Conservation (phyloP, 2,329 filamentous ascomycete genomes). For the Calonectria naviculata region DNA sequence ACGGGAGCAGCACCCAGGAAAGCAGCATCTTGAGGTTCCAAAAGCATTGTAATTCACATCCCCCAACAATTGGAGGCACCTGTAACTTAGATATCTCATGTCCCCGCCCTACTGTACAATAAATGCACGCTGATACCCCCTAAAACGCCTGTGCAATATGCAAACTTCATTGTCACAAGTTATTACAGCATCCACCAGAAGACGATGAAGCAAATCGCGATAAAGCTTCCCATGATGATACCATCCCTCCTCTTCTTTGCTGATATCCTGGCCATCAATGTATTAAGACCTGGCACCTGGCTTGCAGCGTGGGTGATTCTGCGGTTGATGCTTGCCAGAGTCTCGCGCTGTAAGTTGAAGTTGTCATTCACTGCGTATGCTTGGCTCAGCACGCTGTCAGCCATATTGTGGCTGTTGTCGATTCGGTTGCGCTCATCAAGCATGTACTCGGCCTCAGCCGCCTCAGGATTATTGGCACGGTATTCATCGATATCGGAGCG, state of each 20-base stretch:
- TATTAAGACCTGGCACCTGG: conserved; percentile 93
- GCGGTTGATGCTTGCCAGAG: conserved; percentile 86
- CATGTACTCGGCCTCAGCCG: conserved; percentile 96
- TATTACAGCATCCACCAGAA: conserved; percentile 81
- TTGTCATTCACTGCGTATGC: conserved; percentile 97
- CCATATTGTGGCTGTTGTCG: conserved; percentile 89
- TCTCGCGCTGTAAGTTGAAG: conserved; percentile 89
- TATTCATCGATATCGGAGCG: conserved; percentile 93
- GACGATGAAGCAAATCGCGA: conserved; percentile 90
- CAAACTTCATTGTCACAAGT: conserved; percentile 20
- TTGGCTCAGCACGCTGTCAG: conserved; percentile 91
- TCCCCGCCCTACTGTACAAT: conserved; percentile 46
- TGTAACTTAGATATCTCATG: conserved; percentile 41
- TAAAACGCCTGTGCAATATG: conserved; percentile 46
- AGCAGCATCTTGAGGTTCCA: conserved; percentile 42
- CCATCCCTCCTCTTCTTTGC: conserved; percentile 95
- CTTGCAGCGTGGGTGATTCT: conserved; percentile 90
- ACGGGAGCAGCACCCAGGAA: conserved; percentile 46
- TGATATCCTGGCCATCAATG: conserved; percentile 90
- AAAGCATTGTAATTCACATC: conserved; percentile 39
- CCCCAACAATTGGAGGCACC: conserved; percentile 27
- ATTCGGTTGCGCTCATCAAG: conserved; percentile 86
- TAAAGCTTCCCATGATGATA: conserved; percentile 90
- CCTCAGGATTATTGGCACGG: conserved; percentile 81
- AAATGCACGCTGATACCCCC: conserved; percentile 50